Percentiles rank a stretch among this genome's conserved stretches.
Conservation (phyloP, 306 rosid species). For the Prosopis cineraria region DNA sequence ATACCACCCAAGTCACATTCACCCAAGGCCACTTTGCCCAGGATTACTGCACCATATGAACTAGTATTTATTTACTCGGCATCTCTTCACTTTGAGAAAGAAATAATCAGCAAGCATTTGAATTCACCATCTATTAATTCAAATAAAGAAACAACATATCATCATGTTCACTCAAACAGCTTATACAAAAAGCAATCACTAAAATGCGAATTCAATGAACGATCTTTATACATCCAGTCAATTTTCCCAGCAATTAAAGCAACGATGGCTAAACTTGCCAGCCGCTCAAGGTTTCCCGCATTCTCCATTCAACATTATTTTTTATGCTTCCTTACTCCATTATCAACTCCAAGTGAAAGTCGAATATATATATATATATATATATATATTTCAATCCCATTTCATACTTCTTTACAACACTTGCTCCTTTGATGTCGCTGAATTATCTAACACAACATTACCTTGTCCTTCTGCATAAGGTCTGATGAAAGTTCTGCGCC, state of each 20-base stretch:
- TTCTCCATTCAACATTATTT: constrained; percentile 20
- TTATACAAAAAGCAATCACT: constrained; percentile 16
- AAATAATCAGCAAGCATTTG: background rate
- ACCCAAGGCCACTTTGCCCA: background rate
- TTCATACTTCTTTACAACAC: constrained; percentile 14
- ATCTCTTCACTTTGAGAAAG: background rate
- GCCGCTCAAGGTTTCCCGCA: constrained; percentile 25
- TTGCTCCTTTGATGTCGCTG: constrained; percentile 41
- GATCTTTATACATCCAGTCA: constrained; percentile 25
- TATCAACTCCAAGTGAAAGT: constrained; percentile 8
- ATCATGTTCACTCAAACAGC: constrained; percentile 20
- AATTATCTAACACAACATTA: constrained; percentile 50
- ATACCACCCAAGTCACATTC: too few relatives aligned
- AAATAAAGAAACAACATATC: constrained; percentile 24
- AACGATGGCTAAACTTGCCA: constrained; percentile 10
- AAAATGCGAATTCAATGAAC: constrained; percentile 26
- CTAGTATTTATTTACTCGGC: background rate
- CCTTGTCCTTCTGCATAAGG: constrained; percentile 65
- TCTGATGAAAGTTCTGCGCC: constrained; percentile 87
- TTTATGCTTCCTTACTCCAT: constrained; percentile 22
- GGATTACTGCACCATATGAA: background rate
- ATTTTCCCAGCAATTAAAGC: constrained; percentile 16
- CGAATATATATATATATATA: background rate
- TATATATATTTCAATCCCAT: constrained; percentile 14
- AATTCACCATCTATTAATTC: background rate